These are phyloP conservation scores for Beauveria bassiana DNA, from an alignment of 2,329 filamentous ascomycete species.

Conservation along the genomic window DNA sequence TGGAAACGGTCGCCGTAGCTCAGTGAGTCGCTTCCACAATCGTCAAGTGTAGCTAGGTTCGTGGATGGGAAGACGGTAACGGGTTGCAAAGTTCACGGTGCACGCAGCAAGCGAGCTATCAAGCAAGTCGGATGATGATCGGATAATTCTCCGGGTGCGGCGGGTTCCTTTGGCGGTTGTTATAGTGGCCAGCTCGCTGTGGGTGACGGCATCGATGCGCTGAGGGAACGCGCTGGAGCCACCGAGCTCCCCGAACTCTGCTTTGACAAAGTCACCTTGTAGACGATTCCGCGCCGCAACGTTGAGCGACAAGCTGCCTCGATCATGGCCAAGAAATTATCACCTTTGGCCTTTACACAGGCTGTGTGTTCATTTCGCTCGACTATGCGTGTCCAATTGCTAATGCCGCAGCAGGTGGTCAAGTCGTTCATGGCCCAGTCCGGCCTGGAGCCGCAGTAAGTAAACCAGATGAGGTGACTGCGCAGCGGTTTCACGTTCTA, in stretches of 20 bases:
- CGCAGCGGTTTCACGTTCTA: background rate
- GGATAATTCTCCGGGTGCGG: constrained; percentile 5
- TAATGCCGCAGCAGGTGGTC: constrained; percentile 54
- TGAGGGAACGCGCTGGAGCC: background rate
- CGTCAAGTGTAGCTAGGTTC: background rate
- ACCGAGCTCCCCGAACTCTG: background rate
- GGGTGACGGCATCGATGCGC: background rate
- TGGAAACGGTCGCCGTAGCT: background rate
- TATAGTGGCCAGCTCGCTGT: background rate
- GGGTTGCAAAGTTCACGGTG: background rate
- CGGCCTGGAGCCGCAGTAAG: constrained; percentile 79
- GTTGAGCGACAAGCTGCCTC: background rate
- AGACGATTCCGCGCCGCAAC: background rate
- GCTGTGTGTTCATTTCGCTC: constrained; percentile 19
- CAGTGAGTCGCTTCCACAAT: background rate
- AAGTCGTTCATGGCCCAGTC: constrained; percentile 81
- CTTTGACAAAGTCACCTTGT: background rate
- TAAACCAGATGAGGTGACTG: constrained; percentile 5
- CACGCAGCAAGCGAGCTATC: background rate
- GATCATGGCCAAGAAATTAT: constrained; percentile 28
- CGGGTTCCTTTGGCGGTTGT: background rate
- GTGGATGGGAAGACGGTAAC: background rate
- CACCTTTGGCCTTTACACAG: constrained; percentile 27
- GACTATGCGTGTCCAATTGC: background rate
- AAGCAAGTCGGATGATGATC: constrained; percentile 10